phyloP scores from a whole-genome alignment of 768 basidiomycete genomes.

The Obba rivulosa region DNA sequence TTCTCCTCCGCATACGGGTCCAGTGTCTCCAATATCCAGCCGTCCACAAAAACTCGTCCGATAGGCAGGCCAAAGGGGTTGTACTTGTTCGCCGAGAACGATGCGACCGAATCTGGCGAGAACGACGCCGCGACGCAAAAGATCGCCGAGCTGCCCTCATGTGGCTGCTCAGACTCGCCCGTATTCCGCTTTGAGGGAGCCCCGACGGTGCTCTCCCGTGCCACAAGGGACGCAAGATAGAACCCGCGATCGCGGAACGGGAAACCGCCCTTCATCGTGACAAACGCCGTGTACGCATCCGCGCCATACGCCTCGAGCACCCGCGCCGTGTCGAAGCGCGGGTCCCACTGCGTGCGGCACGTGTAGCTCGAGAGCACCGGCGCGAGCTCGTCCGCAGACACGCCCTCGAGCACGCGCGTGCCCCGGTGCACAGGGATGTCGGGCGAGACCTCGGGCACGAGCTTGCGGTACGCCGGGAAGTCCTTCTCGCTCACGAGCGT shows the following conservation, averaged over 20 bases:
- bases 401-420: constrained; percentile 87
- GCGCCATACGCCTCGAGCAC: constrained; percentile 76
- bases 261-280: constrained; percentile 73
- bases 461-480: constrained; percentile 67
- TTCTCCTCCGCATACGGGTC: constrained; percentile 94
- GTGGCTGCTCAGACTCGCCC: constrained; percentile 30
- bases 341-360: constrained; percentile 82
- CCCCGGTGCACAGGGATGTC: constrained; percentile 82
- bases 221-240: constrained; percentile 70
- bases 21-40: constrained; percentile 94
- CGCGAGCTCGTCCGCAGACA: constrained; percentile 88
- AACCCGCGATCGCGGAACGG: constrained; percentile 91
- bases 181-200: constrained; percentile 37
- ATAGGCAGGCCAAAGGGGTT: constrained; percentile 72
- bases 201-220: constrained; percentile 37
- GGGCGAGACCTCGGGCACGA: constrained; percentile 73
- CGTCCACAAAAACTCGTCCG: constrained; percentile 83
- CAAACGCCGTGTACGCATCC: constrained; percentile 65
- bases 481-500: constrained; percentile 71
- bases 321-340: constrained; percentile 66
- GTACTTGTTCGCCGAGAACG: constrained; percentile 61
- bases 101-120: constrained; percentile 52
- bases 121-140: constrained; percentile 84
- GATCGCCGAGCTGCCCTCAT: constrained; percentile 54
- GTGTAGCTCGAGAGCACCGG: constrained; percentile 64